Evolutionary conservation across 306 rosid species (phyloP).

Genomic region (Glycine latifolia): DNA sequence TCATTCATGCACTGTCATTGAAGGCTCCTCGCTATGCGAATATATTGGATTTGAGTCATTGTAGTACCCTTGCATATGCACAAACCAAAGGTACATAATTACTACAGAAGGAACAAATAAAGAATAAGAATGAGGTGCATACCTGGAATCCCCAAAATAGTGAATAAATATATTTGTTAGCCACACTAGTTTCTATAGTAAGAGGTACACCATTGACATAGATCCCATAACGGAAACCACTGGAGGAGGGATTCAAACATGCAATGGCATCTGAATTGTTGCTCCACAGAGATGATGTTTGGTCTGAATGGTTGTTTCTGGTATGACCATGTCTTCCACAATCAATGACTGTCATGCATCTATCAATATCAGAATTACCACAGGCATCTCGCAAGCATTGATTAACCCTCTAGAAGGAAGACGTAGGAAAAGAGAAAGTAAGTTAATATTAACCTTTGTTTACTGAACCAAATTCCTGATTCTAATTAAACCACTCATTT

Average conservation of each 20-base stretch:
- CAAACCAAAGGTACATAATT: not conserved
- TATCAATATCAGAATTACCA: not conserved
- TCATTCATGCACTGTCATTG: too few relatives aligned
- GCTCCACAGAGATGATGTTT: slow-evolving; percentile 28
- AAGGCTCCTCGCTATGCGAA: not conserved
- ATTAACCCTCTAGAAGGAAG: slow-evolving; percentile 69
- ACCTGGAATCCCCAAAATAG: slow-evolving; percentile 49
- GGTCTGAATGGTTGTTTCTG: not conserved
- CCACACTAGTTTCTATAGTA: slow-evolving; percentile 12
- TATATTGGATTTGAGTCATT: too few relatives aligned
- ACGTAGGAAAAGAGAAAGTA: slow-evolving; percentile 22
- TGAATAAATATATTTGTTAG: slow-evolving; percentile 35
- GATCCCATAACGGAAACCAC: slow-evolving; percentile 39
- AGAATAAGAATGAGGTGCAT: slow-evolving; percentile 7
- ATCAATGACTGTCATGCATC: slow-evolving; percentile 63
- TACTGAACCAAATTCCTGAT: slow-evolving; percentile 24
- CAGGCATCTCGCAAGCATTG: slow-evolving; percentile 81
- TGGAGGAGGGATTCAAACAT: slow-evolving; percentile 53
- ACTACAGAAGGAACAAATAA: not conserved
- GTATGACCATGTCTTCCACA: slow-evolving; percentile 64
- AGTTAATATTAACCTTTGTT: slow-evolving; percentile 30
- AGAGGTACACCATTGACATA: slow-evolving; percentile 39
- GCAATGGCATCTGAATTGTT: slow-evolving; percentile 35
- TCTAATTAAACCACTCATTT: not conserved
- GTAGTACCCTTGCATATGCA: not conserved